Conservation (phyloP, 2,329 filamentous ascomycete genomes). For the Alternaria sp. region DNA sequence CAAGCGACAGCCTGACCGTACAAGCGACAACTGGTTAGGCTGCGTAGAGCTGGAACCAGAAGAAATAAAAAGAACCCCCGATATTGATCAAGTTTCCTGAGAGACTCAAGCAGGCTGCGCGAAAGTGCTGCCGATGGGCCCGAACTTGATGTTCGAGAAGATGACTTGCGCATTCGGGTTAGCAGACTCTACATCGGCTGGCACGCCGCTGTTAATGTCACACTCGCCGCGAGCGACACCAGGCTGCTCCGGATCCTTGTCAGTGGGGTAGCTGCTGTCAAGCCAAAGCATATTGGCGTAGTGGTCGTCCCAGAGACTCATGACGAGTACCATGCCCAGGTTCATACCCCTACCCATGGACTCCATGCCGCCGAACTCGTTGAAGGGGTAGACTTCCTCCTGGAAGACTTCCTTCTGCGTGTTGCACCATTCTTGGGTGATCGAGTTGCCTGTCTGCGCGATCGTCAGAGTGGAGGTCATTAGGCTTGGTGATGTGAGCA, state of each 20-base stretch:
- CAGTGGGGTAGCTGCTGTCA: slow-evolving; percentile 67
- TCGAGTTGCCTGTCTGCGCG: slow-evolving; percentile 30
- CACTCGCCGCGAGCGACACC: slow-evolving; percentile 42
- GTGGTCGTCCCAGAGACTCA: slow-evolving; percentile 70
- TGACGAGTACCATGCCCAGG: slow-evolving; percentile 67
- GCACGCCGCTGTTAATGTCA: slow-evolving; percentile 31
- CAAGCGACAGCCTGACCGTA: background rate
- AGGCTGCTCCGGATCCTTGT: slow-evolving; percentile 31
- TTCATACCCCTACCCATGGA: slow-evolving; percentile 62
- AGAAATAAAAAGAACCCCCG: too few species aligned
- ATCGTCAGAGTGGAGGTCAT: background rate
- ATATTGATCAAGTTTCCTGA: background rate
- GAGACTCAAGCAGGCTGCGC: slow-evolving; percentile 26
- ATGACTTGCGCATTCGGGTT: slow-evolving; percentile 30
- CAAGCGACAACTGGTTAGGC: background rate
- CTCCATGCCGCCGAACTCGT: slow-evolving; percentile 61
- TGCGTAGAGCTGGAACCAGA: background rate
- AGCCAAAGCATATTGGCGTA: slow-evolving; percentile 75
- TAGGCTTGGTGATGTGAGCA: too few species aligned
- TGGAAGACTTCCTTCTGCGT: slow-evolving; percentile 36
- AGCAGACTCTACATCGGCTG: slow-evolving; percentile 32
- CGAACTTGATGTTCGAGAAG: slow-evolving; percentile 40
- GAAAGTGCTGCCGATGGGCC: slow-evolving; percentile 40
- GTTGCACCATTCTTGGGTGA: slow-evolving; percentile 41
- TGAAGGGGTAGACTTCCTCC: slow-evolving; percentile 56